Evolutionary conservation across 495 filamentous ascomycete genomes (phyloP).

Genomic region (Xylaria sp.): DNA sequence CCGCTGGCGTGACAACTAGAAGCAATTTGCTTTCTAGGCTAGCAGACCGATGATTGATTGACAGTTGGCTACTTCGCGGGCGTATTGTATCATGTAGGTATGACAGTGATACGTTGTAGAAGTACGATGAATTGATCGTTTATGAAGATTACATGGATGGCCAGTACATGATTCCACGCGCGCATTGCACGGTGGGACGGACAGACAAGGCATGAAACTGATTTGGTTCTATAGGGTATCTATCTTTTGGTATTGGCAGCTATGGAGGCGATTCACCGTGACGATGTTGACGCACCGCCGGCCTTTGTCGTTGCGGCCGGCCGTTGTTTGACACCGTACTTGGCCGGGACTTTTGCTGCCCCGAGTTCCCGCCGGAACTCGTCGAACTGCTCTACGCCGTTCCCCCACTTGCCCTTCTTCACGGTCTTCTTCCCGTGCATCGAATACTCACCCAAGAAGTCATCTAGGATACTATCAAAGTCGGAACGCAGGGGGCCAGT

Average conservation of each 20-base stretch:
- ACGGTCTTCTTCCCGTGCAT: conserved; percentile 80
- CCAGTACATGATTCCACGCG: not conserved
- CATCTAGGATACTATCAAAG: conserved; percentile 90
- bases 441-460: conserved; percentile 82
- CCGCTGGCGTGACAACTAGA: conserved; percentile 3
- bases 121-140: conserved; percentile 42
- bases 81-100: conserved; percentile 19
- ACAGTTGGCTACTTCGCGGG: conserved; percentile 24
- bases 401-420: conserved; percentile 81
- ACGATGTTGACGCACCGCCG: conserved; percentile 30
- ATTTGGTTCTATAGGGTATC: conserved; percentile 25
- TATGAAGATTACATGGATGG: conserved; percentile 16
- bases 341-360: conserved; percentile 63
- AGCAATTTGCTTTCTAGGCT: conserved; percentile 11
- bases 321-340: conserved; percentile 28
- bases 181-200: not conserved
- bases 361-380: conserved; percentile 85
- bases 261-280: conserved; percentile 31
- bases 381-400: conserved; percentile 86
- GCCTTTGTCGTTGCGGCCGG: conserved; percentile 16
- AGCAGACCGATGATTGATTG: conserved; percentile 9
- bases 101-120: conserved; percentile 39
- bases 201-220: not conserved
- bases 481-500: conserved; percentile 67
- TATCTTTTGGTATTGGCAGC: conserved; percentile 23